Evolutionary conservation across 352 stramenopile genomes (phyloP), one percentile per base, ranked within the genome.

Genomic region (Pythium aquatile): DNA sequence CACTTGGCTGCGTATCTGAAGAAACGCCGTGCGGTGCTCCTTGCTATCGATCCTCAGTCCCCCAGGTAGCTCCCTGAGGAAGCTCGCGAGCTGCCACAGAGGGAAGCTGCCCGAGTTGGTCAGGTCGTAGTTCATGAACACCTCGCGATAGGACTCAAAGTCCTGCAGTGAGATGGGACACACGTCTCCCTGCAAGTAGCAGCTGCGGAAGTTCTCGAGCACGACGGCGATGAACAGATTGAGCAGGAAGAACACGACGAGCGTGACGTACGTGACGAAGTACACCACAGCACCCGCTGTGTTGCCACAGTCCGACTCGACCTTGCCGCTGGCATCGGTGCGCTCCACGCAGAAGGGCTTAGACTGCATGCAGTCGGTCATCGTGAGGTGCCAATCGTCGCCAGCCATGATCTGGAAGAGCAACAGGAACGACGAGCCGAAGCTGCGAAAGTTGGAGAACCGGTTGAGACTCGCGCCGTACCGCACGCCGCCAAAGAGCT

Each of bases 191-290:
- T 93, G 86, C 6, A 93, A 61, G 69, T 93, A 93, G 63, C 84
- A 93, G 47, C 72, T 87, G 2, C 81, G 77, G 57, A 93, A 93
- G 69, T 93, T 93, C 46, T 93, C 84, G 24, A 93, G 72, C 40
- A 93, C 85, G 51, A 93, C 84, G 0, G 84, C 83, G 56, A 93
- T 89, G 64, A 93, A 91, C 10, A 93, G 68, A 61, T 93, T 93
- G 20, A 93, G 75, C 52, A 93, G 88, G 35, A 93, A 79, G 55
- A 91, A 93, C 5, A 93, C 84, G 7, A 93, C 83, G 20, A 88
- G 64, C 26, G 76, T 88, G 29, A 93, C 83, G 62, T 88, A 93
- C 35, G 73, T 87, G 42, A 83, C 72, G 65, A 91, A 93, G 64
- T 85, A 93, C 8, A 84, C 53, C 1, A 79, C 76, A 11, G 84